phyloP scores from a whole-genome alignment of 306 rosid genomes.

The Rosa multiflora region DNA sequence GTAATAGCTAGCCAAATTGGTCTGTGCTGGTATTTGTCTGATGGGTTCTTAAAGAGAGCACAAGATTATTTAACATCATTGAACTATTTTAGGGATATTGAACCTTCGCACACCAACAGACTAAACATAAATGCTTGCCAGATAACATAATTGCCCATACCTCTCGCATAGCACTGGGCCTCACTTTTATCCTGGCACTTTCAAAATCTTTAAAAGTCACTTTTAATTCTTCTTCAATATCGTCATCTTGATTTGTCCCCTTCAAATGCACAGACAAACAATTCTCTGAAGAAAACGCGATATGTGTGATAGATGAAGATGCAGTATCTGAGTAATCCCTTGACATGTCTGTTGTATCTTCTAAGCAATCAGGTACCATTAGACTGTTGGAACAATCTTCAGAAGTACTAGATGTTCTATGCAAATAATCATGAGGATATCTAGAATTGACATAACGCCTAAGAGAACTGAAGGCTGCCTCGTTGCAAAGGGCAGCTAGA shows the following conservation, averaged over 20 bases:
- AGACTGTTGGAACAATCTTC: conserved; percentile 31
- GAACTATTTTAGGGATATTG: conserved; percentile 21
- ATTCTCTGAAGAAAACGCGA: conserved; percentile 32
- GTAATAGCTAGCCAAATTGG: neutral
- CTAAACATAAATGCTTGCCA: conserved; percentile 1
- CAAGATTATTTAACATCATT: conserved; percentile 6
- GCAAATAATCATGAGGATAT: conserved; percentile 27
- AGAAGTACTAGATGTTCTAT: conserved; percentile 18
- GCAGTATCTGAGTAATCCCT: conserved; percentile 31
- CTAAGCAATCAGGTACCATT: conserved; percentile 27
- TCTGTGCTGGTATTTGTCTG: neutral
- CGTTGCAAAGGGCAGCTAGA: conserved; percentile 79
- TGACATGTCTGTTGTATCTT: conserved; percentile 26
- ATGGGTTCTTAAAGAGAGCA: neutral
- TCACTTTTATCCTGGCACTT: conserved; percentile 72
- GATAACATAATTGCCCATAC: conserved; percentile 41
- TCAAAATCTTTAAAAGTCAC: conserved; percentile 76
- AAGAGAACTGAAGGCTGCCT: conserved; percentile 70
- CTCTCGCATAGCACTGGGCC: conserved; percentile 99
- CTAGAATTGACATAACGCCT: conserved; percentile 42
- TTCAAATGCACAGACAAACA: conserved; percentile 27
- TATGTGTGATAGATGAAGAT: conserved; percentile 42
- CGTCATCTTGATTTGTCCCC: conserved; percentile 34
- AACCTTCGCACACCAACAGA: conserved; percentile 8
- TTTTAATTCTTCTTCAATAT: conserved; percentile 47